Conservation (phyloP, 1,139 yeast genomes). For the Lodderomyces oxycetoniae region DNA sequence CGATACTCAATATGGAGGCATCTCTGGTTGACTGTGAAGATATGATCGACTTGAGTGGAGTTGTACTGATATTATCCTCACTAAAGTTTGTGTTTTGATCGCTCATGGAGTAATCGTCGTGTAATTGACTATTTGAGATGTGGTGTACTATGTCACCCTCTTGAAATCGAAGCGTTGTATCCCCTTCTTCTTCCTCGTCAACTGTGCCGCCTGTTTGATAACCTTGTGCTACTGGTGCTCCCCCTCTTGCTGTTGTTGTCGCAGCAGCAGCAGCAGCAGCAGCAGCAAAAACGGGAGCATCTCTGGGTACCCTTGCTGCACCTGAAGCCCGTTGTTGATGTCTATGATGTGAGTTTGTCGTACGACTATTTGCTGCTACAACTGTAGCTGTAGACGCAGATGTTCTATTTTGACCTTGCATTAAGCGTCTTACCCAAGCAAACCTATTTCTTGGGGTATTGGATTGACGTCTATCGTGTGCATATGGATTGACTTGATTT, state of each 20-base stretch:
- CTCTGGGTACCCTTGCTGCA: too few relatives aligned
- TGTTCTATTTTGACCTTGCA: constrained; percentile 39
- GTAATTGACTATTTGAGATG: constrained; percentile 1
- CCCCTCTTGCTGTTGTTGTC: background rate
- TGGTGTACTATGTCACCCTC: constrained; percentile 2
- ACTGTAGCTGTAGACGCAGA: background rate
- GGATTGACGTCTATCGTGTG: constrained; percentile 17
- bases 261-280: background rate
- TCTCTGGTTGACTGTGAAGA: constrained; percentile 46
- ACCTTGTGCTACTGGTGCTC: too few relatives aligned
- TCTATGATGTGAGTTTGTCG: too few relatives aligned
- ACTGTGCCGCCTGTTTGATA: too few relatives aligned
- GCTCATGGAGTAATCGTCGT: background rate
- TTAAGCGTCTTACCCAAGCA: constrained; percentile 44
- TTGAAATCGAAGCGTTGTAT: constrained; percentile 4
- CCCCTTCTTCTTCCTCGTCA: constrained; percentile 6
- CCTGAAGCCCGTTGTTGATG: too few relatives aligned
- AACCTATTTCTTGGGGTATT: constrained; percentile 30
- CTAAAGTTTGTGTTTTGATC: constrained; percentile 7
- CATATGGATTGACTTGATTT: constrained; percentile 7
- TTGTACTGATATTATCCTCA: constrained; percentile 40
- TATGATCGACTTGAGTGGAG: constrained; percentile 48
- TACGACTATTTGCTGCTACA: too few relatives aligned
- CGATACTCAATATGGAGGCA: constrained; percentile 38
- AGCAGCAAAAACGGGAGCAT: too few relatives aligned